Conservation (phyloP, 1,139 yeast species). For the Meyerozyma smithsonii region DNA sequence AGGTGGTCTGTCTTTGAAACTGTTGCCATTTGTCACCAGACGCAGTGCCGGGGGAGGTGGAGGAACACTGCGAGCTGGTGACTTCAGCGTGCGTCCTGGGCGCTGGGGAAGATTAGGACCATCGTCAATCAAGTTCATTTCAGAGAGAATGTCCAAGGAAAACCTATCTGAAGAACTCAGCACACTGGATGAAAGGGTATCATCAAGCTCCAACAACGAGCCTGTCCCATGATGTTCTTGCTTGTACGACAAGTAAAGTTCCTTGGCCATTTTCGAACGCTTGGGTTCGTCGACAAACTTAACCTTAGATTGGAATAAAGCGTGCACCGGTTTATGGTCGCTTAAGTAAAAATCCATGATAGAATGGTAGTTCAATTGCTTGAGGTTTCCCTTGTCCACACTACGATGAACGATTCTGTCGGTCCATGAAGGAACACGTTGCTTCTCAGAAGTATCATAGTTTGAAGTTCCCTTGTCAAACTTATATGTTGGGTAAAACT, state of each 20-base stretch:
- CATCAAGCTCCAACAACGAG: conserved; percentile 17
- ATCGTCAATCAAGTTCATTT: conserved; percentile 32
- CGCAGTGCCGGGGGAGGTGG: conserved; percentile 34
- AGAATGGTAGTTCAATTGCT: conserved; percentile 57
- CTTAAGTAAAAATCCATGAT: conserved; percentile 58
- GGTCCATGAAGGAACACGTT: conserved; percentile 95
- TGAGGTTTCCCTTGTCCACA: conserved; percentile 37
- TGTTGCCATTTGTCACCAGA: conserved; percentile 8
- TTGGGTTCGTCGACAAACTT: conserved; percentile 51
- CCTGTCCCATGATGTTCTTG: conserved; percentile 23
- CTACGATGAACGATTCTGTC: conserved; percentile 66
- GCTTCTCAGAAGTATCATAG: conserved; percentile 89
- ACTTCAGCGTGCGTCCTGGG: conserved; percentile 11
- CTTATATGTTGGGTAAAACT: conserved; percentile 87
- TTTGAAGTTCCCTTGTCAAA: conserved; percentile 81
- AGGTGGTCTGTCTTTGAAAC: conserved; percentile 5
- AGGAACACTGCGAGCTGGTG: conserved; percentile 28
- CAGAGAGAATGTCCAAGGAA: conserved; percentile 29
- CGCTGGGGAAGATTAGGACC: conserved; percentile 23
- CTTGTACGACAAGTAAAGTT: conserved; percentile 31
- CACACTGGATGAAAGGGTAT: conserved; percentile 11
- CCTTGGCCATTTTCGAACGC: conserved; percentile 25
- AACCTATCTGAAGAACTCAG: conserved; percentile 5
- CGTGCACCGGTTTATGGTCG: conserved; percentile 90
- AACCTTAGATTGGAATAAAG: conserved; percentile 62